Base-by-base conservation (phyloP, 2,329 filamentous ascomycete species). In the Diplocarpon mali region DNA sequence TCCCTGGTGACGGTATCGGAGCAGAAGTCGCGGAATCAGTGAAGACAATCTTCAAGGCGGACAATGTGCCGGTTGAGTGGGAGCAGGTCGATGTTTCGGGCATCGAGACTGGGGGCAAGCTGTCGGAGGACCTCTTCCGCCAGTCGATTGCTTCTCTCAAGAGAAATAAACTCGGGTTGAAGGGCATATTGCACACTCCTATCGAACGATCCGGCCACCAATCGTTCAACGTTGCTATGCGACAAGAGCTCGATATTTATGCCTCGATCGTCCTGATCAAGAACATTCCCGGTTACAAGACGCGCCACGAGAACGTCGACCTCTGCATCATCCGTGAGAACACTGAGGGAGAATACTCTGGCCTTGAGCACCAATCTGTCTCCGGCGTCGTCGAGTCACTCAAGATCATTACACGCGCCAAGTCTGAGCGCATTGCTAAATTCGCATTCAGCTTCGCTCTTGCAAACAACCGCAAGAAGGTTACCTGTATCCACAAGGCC, bases 321-420 rank as follows among this genome's bases (percentile, higher is more conserved):
- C 80, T 96, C 58, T 95, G 89, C 80, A 95, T 98, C 70, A 95
- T 98, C 71, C 92, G 92, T 71, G 92, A 98, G 76, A 98, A 98
- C 77, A 98, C 92, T 64, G 92, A 98, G 78, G 92, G 92, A 64
- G 92, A 98, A 76, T 98, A 98, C 78, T 95, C 88, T 55, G 92
- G 92, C 51, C 81, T 98, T 52, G 92, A 98, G 78, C 92, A 98
- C 75, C 90, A 96, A 76, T 94, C 87, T 53, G 92, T 98, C 42
- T 77, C 76, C 56, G 92, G 92, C 59, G 92, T 98, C 59, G 92
- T 98, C 60, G 92, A 98, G 75, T 95, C 90, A 40, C 85, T 98
- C 69, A 98, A 98, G 80, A 96, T 98, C 72, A 96, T 98, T 72
- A 98, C 92, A 57, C 87, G 89, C 61, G 88, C 88, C 69, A 96